phyloP scores from a whole-genome alignment of 225 moss, liverwort and hornwort genomes.

The Thuidium tamariscinum region DNA sequence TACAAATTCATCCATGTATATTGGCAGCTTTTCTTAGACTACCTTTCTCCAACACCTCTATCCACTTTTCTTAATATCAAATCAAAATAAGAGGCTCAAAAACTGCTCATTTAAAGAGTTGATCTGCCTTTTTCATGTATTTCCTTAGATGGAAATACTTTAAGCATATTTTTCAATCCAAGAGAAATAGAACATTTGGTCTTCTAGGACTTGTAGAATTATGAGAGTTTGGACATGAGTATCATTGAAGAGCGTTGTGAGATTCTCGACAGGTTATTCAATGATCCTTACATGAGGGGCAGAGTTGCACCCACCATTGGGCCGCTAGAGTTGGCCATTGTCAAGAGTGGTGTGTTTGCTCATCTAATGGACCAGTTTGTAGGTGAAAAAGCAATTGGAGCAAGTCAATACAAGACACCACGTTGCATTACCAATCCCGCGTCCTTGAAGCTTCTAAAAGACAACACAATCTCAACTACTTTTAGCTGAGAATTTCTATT shows the following conservation, averaged over 20 bases:
- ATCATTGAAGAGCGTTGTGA: conserved; percentile 6
- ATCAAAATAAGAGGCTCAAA: too few species aligned
- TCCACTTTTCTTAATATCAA: too few species aligned
- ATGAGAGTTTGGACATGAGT: not conserved
- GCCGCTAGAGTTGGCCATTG: conserved; percentile 16
- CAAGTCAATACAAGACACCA: conserved; percentile 23
- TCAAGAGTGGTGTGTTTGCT: conserved; percentile 18
- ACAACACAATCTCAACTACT: not conserved
- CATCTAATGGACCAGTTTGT: conserved; percentile 6
- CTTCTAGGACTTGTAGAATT: conserved; percentile 37
- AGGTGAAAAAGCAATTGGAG: not conserved
- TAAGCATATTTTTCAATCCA: too few species aligned
- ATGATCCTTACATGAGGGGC: conserved; percentile 1
- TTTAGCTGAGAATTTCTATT: not conserved
- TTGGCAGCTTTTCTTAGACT: too few species aligned
- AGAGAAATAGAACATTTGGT: too few species aligned
- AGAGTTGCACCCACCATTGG: conserved; percentile 12
- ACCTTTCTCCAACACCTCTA: too few species aligned
- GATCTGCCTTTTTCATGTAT: too few species aligned
- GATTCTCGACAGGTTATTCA: conserved; percentile 21
- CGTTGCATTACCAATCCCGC: too few species aligned
- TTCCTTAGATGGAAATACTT: too few species aligned
- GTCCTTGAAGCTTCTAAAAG: not conserved
- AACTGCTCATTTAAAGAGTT: too few species aligned
- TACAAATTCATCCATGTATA: too few species aligned